phyloP scores from a whole-genome alignment of 1,284 basidiomycete genomes.

The Cryptococcus floricola region DNA sequence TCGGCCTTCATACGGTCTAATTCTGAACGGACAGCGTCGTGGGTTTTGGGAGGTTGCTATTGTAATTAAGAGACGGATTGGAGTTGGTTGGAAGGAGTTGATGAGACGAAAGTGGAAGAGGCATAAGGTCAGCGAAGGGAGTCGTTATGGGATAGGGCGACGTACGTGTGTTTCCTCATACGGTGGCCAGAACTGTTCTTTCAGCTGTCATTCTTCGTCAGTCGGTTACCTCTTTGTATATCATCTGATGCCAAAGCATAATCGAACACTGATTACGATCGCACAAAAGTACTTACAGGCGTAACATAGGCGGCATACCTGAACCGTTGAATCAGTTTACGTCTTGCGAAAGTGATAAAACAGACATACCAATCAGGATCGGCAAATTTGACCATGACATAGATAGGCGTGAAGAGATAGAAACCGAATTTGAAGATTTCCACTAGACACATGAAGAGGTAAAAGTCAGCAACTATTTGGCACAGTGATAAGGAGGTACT shows the following conservation, averaged over 20 bases:
- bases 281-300: background rate
- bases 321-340: constrained; percentile 5
- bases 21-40: constrained; percentile 32
- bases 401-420: constrained; percentile 83
- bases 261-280: background rate
- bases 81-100: too few relatives aligned
- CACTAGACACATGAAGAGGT: constrained; percentile 42
- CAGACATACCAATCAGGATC: constrained; percentile 72
- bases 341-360: background rate
- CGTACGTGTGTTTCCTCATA: constrained; percentile 45
- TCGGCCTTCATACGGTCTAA: constrained; percentile 32
- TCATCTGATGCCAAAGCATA: constrained; percentile 5
- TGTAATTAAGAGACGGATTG: too few relatives aligned
- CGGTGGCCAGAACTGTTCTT: constrained; percentile 41
- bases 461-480: background rate
- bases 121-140: background rate
- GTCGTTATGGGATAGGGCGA: background rate
- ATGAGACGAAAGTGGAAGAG: background rate
- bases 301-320: background rate
- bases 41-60: constrained; percentile 38
- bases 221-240: constrained; percentile 3
- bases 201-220: constrained; percentile 27
- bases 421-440: constrained; percentile 84
- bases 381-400: constrained; percentile 79
- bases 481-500: background rate